phyloP scores from a whole-genome alignment of 768 basidiomycete species.

The Lactarius deliciosus region DNA sequence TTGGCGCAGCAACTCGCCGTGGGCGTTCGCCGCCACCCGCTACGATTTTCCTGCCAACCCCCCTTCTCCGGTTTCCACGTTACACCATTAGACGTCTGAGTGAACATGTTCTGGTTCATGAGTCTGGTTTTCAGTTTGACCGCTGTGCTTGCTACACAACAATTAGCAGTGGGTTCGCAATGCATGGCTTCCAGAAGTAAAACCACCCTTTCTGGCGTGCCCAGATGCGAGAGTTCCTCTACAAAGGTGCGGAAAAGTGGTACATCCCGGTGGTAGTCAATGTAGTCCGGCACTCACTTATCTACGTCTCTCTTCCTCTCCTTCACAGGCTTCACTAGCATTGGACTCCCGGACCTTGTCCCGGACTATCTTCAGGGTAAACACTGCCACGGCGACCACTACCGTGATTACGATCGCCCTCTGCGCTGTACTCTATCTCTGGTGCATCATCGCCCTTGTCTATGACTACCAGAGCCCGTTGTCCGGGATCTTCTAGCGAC shows the following conservation, averaged over 20 bases:
- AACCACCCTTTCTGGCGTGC: conserved; percentile 37
- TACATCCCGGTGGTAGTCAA: conserved; percentile 43
- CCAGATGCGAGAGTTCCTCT: conserved; percentile 40
- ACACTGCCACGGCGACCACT: conserved; percentile 12
- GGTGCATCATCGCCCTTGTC: conserved; percentile 13
- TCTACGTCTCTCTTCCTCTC: conserved; percentile 33
- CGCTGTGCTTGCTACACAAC: conserved; percentile 45
- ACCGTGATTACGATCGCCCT: conserved; percentile 8
- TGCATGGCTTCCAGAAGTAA: conserved; percentile 36
- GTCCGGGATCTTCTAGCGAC: conserved; percentile 18
- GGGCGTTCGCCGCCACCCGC: not conserved
- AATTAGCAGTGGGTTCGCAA: conserved; percentile 29
- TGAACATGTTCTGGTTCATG: conserved; percentile 46
- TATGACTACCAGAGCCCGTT: conserved; percentile 16
- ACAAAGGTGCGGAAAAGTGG: conserved; percentile 42
- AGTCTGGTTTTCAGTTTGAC: conserved; percentile 40
- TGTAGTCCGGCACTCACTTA: conserved; percentile 45
- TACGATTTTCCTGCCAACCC: not conserved
- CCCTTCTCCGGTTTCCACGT: conserved; percentile 18
- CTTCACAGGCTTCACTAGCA: no score
- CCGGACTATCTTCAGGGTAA: conserved; percentile 41
- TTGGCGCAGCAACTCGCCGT: conserved; percentile 18
- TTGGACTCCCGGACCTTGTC: conserved; percentile 46
- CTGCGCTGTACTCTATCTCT: conserved; percentile 21
- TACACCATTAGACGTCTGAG: conserved; percentile 37